Evolutionary conservation across 305 asterid species (phyloP).

Genomic region (Fraxinus albicans): DNA sequence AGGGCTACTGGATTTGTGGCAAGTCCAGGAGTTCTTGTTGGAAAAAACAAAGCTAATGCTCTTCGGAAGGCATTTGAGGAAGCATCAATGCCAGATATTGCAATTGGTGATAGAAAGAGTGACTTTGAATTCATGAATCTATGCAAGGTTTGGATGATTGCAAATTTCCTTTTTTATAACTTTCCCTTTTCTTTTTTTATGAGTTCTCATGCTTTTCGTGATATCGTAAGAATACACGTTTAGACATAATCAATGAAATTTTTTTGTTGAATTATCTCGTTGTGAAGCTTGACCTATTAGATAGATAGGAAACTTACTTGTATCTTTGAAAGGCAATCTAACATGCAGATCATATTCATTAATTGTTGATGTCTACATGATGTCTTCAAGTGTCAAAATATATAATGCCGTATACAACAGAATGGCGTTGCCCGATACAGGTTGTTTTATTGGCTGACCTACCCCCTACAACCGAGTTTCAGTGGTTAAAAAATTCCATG

Average conservation of each 20-base stretch:
- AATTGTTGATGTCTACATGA: not conserved
- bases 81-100: conserved; percentile 24
- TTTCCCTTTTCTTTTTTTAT: not conserved
- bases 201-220: not conserved
- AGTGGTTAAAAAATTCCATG: too few relatives aligned
- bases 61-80: conserved; percentile 16
- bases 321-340: not conserved
- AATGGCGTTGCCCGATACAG: not conserved
- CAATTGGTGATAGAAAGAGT: conserved; percentile 21
- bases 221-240: not conserved
- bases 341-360: not conserved
- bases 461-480: not conserved
- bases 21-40: conserved; percentile 35
- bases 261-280: not conserved
- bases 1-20: conserved; percentile 42
- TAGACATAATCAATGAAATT: not conserved
- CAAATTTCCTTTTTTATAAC: not conserved
- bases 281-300: not conserved
- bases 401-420: not conserved
- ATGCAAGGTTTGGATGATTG: conserved; percentile 4
- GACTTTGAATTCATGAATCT: conserved; percentile 18
- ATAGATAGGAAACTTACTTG: not conserved
- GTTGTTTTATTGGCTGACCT: not conserved
- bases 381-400: too few relatives aligned
- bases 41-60: conserved; percentile 17